Percentiles rank a stretch among this genome's conserved stretches.
phyloP scores from a whole-genome alignment of 805 yeast genomes.

The Lachancea lanzarotensis region DNA sequence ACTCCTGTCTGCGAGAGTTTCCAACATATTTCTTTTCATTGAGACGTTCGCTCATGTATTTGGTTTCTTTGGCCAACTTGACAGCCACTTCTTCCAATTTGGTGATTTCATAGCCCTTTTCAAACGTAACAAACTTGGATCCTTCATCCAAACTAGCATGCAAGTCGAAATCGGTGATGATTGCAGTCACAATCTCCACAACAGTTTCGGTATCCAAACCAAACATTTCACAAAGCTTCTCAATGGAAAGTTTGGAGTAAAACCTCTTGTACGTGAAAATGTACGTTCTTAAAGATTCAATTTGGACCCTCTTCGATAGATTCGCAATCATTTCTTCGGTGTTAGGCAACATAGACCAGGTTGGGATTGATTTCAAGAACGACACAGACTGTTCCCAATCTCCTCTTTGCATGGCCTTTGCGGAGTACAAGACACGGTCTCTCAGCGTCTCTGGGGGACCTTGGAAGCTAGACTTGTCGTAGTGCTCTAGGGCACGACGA shows the following conservation, averaged over 20 bases:
- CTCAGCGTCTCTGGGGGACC: slow-evolving; percentile 98
- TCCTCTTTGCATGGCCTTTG: slow-evolving; percentile 79
- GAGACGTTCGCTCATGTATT: slow-evolving; percentile 30
- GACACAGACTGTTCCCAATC: slow-evolving; percentile 79
- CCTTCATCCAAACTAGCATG: slow-evolving; percentile 63
- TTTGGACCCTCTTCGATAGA: slow-evolving; percentile 73
- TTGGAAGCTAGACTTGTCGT: slow-evolving; percentile 88
- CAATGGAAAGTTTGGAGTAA: slow-evolving; percentile 66
- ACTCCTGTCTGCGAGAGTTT: slow-evolving; percentile 7
- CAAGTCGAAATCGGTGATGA: slow-evolving; percentile 74
- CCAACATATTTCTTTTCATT: slow-evolving; percentile 9
- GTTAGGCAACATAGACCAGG: slow-evolving; percentile 80
- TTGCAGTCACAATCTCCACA: slow-evolving; percentile 57
- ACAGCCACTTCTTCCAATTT: slow-evolving; percentile 84
- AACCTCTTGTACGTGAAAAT: slow-evolving; percentile 75
- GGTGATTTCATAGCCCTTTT: slow-evolving; percentile 71
- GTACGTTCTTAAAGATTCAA: slow-evolving; percentile 90
- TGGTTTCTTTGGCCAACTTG: slow-evolving; percentile 45
- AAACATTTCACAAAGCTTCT: slow-evolving; percentile 59
- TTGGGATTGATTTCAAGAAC: slow-evolving; percentile 49
- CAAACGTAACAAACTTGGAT: slow-evolving; percentile 56
- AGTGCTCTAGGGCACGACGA: slow-evolving; percentile 84
- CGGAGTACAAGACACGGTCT: slow-evolving; percentile 89
- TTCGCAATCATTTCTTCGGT: slow-evolving; percentile 59
- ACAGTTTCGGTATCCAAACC: slow-evolving; percentile 53